phyloP scores from a whole-genome alignment of 257 asterid genomes.

The Haberlea rhodopensis region DNA sequence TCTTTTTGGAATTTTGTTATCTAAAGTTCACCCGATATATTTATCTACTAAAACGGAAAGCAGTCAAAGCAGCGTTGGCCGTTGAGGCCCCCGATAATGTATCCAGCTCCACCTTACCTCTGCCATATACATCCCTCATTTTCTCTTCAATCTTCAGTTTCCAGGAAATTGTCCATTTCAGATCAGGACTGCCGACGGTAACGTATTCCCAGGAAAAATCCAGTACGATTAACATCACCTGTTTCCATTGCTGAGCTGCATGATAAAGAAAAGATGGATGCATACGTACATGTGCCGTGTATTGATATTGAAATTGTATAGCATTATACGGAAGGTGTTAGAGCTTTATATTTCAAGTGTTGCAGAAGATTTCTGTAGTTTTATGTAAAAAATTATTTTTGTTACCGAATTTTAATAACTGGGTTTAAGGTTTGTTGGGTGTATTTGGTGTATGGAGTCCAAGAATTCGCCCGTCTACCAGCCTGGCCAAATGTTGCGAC shows the following conservation, averaged over 20 bases:
- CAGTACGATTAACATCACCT: conserved; percentile 11
- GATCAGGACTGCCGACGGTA: conserved; percentile 30
- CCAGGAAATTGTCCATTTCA: conserved; percentile 25
- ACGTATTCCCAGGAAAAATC: conserved; percentile 24
- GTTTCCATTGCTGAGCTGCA: conserved; percentile 6
- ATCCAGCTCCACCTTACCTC: conserved; percentile 28
- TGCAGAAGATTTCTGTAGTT: conserved; percentile 21
- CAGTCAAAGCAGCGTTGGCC: not conserved
- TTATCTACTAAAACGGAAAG: not conserved
- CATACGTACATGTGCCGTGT: conserved; percentile 16
- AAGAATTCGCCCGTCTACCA: conserved; percentile 38
- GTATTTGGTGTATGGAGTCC: conserved; percentile 55
- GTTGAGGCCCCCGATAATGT: not conserved
- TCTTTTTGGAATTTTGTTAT: too few species aligned
- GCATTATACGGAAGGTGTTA: conserved; percentile 28
- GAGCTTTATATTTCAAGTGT: conserved; percentile 24
- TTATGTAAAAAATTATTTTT: conserved; percentile 23
- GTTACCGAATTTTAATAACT: conserved; percentile 21
- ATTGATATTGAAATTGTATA: not conserved
- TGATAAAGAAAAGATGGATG: conserved; percentile 32
- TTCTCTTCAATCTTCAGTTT: conserved; percentile 24
- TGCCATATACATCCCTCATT: conserved; percentile 23
- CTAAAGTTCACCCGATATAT: too few species aligned
- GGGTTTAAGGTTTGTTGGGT: conserved; percentile 31
- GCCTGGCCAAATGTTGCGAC: conserved; percentile 58